A percentile compares a stretch with the other conserved stretches of the same genome.
Evolutionary conservation across 2,329 filamentous ascomycete genomes (phyloP).

Genomic region (Epicoccum nigrum): DNA sequence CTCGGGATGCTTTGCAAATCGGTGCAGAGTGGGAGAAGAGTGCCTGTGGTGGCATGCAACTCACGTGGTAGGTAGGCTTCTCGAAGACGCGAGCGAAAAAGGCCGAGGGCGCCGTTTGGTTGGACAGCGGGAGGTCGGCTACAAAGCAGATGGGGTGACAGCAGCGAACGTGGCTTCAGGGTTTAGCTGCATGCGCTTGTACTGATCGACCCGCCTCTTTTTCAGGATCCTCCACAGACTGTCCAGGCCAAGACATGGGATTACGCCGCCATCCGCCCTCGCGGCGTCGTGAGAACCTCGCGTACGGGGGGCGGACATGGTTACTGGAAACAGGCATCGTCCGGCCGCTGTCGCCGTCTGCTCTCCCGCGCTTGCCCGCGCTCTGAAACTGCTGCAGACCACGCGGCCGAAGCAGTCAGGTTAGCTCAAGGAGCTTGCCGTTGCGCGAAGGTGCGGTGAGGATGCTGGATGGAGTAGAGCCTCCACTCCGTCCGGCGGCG

Average conservation of each 20-base stretch:
- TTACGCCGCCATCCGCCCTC: conserved; percentile 43
- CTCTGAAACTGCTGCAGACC: conserved; percentile 39
- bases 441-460: conserved; percentile 33
- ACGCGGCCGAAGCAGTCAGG: conserved; percentile 30
- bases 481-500: conserved; percentile 11
- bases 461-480: conserved; percentile 11
- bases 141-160: conserved; percentile 33
- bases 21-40: conserved; percentile 10
- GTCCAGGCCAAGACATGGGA: conserved; percentile 40
- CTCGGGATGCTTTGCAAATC: conserved; percentile 14
- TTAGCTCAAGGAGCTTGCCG: conserved; percentile 28
- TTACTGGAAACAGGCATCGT: conserved; percentile 39
- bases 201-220: conserved; percentile 49
- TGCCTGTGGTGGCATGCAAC: conserved; percentile 22
- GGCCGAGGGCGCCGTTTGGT: conserved; percentile 13
- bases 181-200: conserved; percentile 49
- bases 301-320: conserved; percentile 38
- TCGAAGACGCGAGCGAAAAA: conserved; percentile 25
- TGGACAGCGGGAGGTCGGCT: conserved; percentile 31
- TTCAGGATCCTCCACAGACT: conserved; percentile 46
- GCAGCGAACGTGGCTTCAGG: conserved; percentile 48
- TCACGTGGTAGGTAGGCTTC: conserved; percentile 31
- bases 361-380: conserved; percentile 43
- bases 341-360: conserved; percentile 31
- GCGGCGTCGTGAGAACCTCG: conserved; percentile 39